phyloP scores from a whole-genome alignment of 108 stramenopile genomes.

The Discostella pseudostelligera region DNA sequence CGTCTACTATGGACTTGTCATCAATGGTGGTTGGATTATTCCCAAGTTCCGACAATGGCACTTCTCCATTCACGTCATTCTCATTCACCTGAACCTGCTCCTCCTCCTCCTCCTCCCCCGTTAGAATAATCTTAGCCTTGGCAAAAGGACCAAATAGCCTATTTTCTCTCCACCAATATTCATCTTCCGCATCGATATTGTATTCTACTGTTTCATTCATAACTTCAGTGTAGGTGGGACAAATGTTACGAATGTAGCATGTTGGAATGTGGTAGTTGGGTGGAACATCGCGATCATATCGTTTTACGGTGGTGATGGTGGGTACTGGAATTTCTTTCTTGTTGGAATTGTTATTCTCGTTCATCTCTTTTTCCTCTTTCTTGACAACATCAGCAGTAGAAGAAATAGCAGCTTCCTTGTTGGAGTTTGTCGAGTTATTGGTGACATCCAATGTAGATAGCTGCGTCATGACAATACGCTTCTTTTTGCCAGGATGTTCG shows the following conservation, averaged over 20 bases:
- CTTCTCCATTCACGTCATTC: neutral
- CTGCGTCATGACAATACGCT: conserved; percentile 32
- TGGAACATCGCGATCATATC: conserved; percentile 64
- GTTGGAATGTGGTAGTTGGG: conserved; percentile 52
- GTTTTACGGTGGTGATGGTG: conserved; percentile 58
- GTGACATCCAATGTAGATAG: neutral
- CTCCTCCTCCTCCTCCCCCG: conserved; percentile 4
- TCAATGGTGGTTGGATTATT: neutral
- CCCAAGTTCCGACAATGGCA: no score
- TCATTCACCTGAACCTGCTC: neutral
- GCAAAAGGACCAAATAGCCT: conserved; percentile 60
- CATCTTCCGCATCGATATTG: conserved; percentile 76
- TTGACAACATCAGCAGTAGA: neutral
- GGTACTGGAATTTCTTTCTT: conserved; percentile 83
- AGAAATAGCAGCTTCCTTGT: neutral
- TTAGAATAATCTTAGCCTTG: conserved; percentile 18
- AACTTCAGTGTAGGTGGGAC: conserved; percentile 50
- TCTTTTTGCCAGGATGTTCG: conserved; percentile 51
- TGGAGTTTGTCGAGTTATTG: neutral
- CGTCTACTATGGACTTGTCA: conserved; percentile 1
- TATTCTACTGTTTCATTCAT: conserved; percentile 58
- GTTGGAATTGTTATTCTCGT: conserved; percentile 2
- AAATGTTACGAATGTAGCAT: conserved; percentile 68
- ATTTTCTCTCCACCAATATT: conserved; percentile 69
- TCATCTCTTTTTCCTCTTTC: neutral